These are phyloP conservation scores for Pestalotiopsis fici DNA, from an alignment of 2,329 filamentous ascomycete species.

Conservation along the genomic window DNA sequence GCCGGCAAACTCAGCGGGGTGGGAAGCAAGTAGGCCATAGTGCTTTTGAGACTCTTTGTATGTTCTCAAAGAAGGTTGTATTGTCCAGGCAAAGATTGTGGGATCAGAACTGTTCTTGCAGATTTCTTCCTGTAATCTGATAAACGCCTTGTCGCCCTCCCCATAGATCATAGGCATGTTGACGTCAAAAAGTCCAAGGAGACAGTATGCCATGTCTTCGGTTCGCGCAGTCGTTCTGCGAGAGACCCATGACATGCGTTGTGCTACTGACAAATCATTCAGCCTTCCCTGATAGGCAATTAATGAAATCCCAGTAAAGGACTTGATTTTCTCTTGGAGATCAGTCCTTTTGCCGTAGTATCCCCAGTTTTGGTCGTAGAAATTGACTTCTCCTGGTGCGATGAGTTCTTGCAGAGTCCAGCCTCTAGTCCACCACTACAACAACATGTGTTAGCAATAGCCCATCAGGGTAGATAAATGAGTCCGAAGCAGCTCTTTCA, in stretches of 20 bases:
- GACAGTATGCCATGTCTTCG: background rate
- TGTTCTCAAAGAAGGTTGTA: background rate
- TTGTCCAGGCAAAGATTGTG: background rate
- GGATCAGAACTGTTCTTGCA: background rate
- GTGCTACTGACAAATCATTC: background rate
- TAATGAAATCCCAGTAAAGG: background rate
- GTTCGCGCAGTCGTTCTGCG: background rate
- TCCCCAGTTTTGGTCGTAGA: conserved; percentile 2
- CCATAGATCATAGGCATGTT: conserved; percentile 1
- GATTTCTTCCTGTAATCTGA: background rate
- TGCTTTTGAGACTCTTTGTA: background rate
- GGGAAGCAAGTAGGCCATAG: background rate
- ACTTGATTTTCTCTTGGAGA: background rate
- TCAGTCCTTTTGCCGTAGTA: background rate
- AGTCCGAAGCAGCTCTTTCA: too few relatives aligned
- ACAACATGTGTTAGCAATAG: too few relatives aligned
- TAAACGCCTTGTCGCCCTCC: background rate
- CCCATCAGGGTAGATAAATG: too few relatives aligned
- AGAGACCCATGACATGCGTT: background rate
- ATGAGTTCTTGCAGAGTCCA: conserved; percentile 24
- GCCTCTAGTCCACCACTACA: conserved; percentile 16
- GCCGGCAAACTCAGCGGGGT: background rate
- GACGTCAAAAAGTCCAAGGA: background rate
- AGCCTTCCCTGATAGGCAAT: background rate
- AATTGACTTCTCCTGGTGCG: background rate